Evolutionary conservation across 2,329 filamentous ascomycete genomes (phyloP), one percentile per base, ranked within the genome.

Genomic region (Fusarium gaditjirri): DNA sequence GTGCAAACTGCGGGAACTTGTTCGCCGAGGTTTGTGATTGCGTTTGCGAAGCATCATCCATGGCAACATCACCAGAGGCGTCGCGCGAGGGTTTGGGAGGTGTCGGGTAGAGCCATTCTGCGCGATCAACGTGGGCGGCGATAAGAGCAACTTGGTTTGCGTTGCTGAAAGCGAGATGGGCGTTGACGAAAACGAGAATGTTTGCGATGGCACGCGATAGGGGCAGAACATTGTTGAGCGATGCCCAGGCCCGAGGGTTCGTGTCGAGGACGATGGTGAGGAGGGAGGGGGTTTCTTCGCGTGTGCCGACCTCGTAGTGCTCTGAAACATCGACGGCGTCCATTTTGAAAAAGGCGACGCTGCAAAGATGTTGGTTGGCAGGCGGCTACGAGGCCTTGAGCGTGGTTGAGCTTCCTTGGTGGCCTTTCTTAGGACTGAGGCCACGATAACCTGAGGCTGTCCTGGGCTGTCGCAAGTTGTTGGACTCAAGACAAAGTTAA

Each of bases 121-220:
- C 94, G 71, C 93, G 91, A 78, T 96, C 92, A 73, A 91, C 91
- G 80, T 99, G 96, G 13, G 94, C 94, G 38, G 95, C 96, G 69
- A 99, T 90, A 21, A 99, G 89, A 68, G 95, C 94, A 53, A 98
- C 93, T 81, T 95, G 93, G 83, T 98, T 98, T 60, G 93, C 90
- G 81, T 96, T 95, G 82, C 95, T 97, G 80, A 95, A 95, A 74
- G 96, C 94, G 36, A 99, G 88, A 80, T 99, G 97, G 61, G 95
- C 94, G 82, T 99, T 98, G 84, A 98, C 91, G 84, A 98, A 98
- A 84, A 99, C 92, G 78, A 98, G 91, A 71, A 98, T 89, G 83
- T 95, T 90, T 69, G 95, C 94, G 67, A 99, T 86, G 68, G 94
- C 94, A 78, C 92, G 92, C 54, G 93, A 93, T 68, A 99, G 89